These are phyloP conservation scores for Stevia rebaudiana DNA, from an alignment of 140 eudicot genomes.

Conservation along the genomic window DNA sequence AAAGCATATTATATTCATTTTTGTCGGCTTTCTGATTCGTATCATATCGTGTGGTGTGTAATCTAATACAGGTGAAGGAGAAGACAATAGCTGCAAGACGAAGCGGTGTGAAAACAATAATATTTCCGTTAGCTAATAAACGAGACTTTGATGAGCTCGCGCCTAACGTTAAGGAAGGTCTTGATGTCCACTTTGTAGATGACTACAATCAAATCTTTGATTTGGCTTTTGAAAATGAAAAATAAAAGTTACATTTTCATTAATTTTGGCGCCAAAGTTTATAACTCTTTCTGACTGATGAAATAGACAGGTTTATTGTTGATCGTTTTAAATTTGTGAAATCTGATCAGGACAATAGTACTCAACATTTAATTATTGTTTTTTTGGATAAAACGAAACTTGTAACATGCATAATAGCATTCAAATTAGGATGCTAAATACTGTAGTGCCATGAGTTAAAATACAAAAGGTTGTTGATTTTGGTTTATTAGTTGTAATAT, in stretches of 20 bases:
- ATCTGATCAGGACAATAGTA: conserved; percentile 6
- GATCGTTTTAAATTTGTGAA: not conserved
- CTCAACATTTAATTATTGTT: not conserved
- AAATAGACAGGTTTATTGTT: conserved; percentile 12
- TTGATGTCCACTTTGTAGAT: conserved; percentile 91
- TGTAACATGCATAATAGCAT: conserved; percentile 31
- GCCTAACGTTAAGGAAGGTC: conserved; percentile 78
- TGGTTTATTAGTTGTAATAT: not conserved
- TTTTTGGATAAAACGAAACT: conserved; percentile 3
- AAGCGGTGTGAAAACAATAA: conserved; percentile 79
- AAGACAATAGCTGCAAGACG: conserved; percentile 97
- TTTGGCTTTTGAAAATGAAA: conserved; percentile 53
- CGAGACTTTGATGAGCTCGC: conserved; percentile 92
- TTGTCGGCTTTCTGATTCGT: not conserved
- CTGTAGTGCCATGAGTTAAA: conserved; percentile 3
- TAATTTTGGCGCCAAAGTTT: not conserved
- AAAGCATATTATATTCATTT: too few species aligned
- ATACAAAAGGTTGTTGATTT: not conserved
- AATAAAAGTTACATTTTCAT: conserved; percentile 3
- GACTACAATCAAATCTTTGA: conserved; percentile 72
- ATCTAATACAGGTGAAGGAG: conserved; percentile 70
- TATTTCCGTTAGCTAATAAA: conserved; percentile 83
- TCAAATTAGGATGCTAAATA: not conserved
- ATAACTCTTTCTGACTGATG: not conserved
- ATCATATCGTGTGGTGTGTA: conserved; percentile 12